These are phyloP conservation scores for Suillus subluteus DNA, from an alignment of 768 basidiomycete species.

Conservation along the genomic window DNA sequence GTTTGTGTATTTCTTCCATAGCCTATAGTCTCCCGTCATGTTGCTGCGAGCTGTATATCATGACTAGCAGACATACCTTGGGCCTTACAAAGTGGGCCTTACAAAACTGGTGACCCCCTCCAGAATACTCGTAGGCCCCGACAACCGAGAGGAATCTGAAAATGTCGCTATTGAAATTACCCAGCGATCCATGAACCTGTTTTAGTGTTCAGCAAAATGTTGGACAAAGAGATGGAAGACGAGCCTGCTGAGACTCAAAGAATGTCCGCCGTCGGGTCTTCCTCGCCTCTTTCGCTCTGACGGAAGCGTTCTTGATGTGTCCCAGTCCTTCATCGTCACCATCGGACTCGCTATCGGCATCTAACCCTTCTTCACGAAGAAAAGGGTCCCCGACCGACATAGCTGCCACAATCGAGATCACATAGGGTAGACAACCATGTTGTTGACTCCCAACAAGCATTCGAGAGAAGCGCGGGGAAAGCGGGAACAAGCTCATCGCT, in stretches of 20 bases:
- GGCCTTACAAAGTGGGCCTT: constrained; percentile 84
- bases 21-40: constrained; percentile 53
- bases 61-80: constrained; percentile 59
- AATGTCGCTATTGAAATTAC: constrained; percentile 80
- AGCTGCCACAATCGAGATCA: constrained; percentile 88
- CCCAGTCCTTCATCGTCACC: constrained; percentile 42
- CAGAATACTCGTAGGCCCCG: constrained; percentile 93
- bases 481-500: constrained; percentile 91
- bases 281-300: constrained; percentile 58
- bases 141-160: constrained; percentile 91
- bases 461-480: constrained; percentile 92
- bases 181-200: constrained; percentile 80
- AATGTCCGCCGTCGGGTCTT: constrained; percentile 73
- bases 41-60: constrained; percentile 1
- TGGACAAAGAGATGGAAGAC: constrained; percentile 18
- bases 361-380: constrained; percentile 75
- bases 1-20: constrained; percentile 98
- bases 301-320: constrained; percentile 50
- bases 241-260: constrained; percentile 80
- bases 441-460: constrained; percentile 89
- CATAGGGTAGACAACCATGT: constrained; percentile 89
- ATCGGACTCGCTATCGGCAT: constrained; percentile 43
- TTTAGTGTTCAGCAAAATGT: constrained; percentile 3
- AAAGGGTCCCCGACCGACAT: constrained; percentile 97
- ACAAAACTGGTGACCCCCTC: constrained; percentile 82